A percentile compares a stretch with the other conserved stretches of the same genome.
phyloP scores from a whole-genome alignment of 2,329 filamentous ascomycete genomes.

The Capronia epimyces region DNA sequence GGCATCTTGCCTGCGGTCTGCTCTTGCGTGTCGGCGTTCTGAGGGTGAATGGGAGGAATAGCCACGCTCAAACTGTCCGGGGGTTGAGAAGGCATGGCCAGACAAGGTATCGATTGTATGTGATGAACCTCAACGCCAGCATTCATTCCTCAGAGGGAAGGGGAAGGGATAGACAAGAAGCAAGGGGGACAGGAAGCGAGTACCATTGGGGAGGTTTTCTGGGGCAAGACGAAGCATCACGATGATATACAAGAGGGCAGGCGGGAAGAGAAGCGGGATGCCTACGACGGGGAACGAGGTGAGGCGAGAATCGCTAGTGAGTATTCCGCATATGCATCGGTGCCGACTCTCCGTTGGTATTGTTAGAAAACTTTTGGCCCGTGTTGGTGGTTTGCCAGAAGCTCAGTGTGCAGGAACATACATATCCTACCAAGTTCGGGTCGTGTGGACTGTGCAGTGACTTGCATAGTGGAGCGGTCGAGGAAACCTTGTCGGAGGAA shows the following conservation, averaged over 20 bases:
- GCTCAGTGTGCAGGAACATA: constrained; percentile 1
- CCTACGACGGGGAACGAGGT: background rate
- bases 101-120: background rate
- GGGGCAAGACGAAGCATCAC: background rate
- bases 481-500: background rate
- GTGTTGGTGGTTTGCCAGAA: background rate
- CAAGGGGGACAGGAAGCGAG: background rate
- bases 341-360: constrained; percentile 16
- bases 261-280: background rate
- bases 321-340: constrained; percentile 3
- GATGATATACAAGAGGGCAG: constrained; percentile 13
- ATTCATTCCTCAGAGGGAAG: too few relatives aligned
- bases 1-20: background rate
- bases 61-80: constrained; percentile 6
- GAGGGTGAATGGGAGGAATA: constrained; percentile 3
- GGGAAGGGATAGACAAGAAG: background rate
- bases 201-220: constrained; percentile 1
- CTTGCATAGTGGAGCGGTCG: background rate
- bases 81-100: background rate
- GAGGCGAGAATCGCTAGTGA: background rate
- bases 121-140: background rate
- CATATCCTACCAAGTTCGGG: background rate
- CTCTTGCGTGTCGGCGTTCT: background rate
- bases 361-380: background rate
- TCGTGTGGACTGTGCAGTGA: background rate